Conservation (phyloP, 768 basidiomycete genomes). For the Collybia sp. region DNA sequence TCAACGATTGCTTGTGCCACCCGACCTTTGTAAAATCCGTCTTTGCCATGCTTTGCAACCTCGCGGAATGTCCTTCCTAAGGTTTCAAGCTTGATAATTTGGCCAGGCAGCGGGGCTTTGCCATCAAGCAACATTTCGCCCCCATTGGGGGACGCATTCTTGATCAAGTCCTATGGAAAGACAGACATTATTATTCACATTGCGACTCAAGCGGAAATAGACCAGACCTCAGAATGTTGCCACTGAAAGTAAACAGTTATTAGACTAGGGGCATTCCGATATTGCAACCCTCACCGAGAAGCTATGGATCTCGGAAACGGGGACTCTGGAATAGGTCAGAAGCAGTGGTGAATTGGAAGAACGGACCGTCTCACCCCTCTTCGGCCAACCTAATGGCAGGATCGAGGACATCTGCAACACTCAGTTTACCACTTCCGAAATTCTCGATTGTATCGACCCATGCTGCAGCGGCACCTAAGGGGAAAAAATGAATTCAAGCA, state of each 20-base stretch:
- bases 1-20: slow-evolving; percentile 88
- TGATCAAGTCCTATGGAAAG: slow-evolving; percentile 50
- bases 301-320: slow-evolving; percentile 82
- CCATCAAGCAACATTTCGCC: slow-evolving; percentile 85
- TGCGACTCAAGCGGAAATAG: not conserved
- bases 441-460: slow-evolving; percentile 88
- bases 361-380: slow-evolving; percentile 58
- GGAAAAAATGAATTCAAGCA: not conserved
- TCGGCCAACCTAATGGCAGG: slow-evolving; percentile 93
- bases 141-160: slow-evolving; percentile 80
- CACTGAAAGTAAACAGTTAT: slow-evolving; percentile 29
- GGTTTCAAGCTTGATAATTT: slow-evolving; percentile 77
- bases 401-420: slow-evolving; percentile 64
- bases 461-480: slow-evolving; percentile 82
- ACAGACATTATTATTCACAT: slow-evolving; percentile 5
- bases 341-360: not conserved
- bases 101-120: slow-evolving; percentile 78
- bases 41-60: slow-evolving; percentile 77
- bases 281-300: slow-evolving; percentile 34
- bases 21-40: slow-evolving; percentile 92
- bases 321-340: slow-evolving; percentile 47
- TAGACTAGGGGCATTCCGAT: slow-evolving; percentile 3
- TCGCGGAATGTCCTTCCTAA: slow-evolving; percentile 82
- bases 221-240: slow-evolving; percentile 50
- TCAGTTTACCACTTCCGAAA: slow-evolving; percentile 72